Evolutionary conservation across 345 rosid species (phyloP).

Genomic region (Eutrema yunnanense): DNA sequence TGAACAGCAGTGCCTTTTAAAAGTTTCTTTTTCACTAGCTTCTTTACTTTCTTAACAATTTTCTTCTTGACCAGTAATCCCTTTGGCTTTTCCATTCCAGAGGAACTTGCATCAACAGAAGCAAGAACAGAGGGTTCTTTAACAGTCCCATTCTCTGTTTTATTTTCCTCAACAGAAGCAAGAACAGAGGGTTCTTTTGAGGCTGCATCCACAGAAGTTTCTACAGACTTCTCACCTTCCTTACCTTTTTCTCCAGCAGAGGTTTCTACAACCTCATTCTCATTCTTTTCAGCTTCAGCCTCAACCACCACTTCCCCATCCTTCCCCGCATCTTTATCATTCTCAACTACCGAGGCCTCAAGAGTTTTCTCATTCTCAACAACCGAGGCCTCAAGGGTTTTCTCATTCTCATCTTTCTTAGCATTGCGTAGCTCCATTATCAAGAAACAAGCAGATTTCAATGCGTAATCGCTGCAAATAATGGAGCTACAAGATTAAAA

Average conservation of each 20-base stretch:
- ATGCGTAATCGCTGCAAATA: neutral
- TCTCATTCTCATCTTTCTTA: neutral
- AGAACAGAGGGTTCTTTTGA: neutral
- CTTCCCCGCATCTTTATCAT: neutral
- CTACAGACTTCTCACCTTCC: neutral
- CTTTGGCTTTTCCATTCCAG: neutral
- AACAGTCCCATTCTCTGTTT: neutral
- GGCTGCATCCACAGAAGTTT: neutral
- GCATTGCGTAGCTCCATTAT: conserved; percentile 8
- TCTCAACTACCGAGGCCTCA: neutral
- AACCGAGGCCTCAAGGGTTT: conserved; percentile 1
- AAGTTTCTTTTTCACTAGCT: neutral
- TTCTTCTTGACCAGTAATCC: conserved; percentile 2
- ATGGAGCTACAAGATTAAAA: neutral
- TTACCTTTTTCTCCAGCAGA: neutral
- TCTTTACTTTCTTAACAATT: conserved; percentile 13
- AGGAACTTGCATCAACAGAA: conserved; percentile 15
- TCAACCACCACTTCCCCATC: neutral
- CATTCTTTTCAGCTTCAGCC: neutral
- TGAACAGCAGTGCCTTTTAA: conserved; percentile 7
- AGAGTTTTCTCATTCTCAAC: neutral
- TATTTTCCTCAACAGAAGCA: neutral
- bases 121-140: neutral
- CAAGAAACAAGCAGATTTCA: neutral
- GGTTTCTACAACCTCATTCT: neutral